These are phyloP conservation scores for Salix viminalis DNA, from an alignment of 345 rosid genomes.

Conservation along the genomic window DNA sequence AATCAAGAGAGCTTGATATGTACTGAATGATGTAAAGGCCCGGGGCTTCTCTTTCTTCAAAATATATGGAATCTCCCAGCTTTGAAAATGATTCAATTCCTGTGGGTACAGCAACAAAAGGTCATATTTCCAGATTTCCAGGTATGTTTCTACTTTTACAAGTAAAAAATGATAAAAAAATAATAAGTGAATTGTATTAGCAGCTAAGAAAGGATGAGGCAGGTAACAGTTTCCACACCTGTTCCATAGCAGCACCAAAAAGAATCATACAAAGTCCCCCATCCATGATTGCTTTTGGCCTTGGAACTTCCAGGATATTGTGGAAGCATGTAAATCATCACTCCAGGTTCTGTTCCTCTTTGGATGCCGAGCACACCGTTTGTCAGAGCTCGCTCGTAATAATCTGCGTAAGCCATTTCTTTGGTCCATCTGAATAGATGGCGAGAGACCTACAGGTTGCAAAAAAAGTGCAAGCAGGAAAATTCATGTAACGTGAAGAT, in stretches of 20 bases:
- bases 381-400: constrained; percentile 83
- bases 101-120: constrained; percentile 12
- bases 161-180: background rate
- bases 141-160: background rate
- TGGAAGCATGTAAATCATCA: constrained; percentile 98
- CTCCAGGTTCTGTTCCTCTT: constrained; percentile 84
- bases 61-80: constrained; percentile 90
- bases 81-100: constrained; percentile 90
- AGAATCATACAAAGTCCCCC: constrained; percentile 69
- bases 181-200: background rate
- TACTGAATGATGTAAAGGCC: constrained; percentile 75
- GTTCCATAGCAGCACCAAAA: constrained; percentile 99
- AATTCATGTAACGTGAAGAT: background rate
- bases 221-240: constrained; percentile 38
- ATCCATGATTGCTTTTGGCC: constrained; percentile 64
- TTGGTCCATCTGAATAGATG: constrained; percentile 88
- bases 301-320: constrained; percentile 67
- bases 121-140: background rate
- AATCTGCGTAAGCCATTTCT: constrained; percentile 83
- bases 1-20: constrained; percentile 65
- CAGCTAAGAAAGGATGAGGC: background rate
- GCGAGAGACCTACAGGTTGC: constrained; percentile 64
- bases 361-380: constrained; percentile 90
- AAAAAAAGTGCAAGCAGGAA: background rate
- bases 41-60: constrained; percentile 61